These are phyloP conservation scores for Mollisia scopiformis DNA, from an alignment of 2,329 filamentous ascomycete genomes.

Conservation along the genomic window DNA sequence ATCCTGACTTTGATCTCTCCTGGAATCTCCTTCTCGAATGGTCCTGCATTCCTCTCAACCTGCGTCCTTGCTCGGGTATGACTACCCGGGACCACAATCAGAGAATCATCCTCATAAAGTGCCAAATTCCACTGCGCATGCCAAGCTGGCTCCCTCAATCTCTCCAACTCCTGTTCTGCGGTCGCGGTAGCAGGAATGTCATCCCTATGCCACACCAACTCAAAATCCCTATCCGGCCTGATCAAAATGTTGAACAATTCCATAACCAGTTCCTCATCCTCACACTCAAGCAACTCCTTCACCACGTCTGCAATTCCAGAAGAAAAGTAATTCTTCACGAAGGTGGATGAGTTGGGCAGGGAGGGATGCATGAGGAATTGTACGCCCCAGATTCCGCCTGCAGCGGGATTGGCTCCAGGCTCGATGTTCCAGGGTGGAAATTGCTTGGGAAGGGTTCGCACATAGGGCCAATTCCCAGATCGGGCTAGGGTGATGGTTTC, in stretches of 20 bases:
- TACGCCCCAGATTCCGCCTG: conserved; percentile 82
- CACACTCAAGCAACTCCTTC: conserved; percentile 60
- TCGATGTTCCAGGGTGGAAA: conserved; percentile 81
- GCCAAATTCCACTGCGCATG: conserved; percentile 91
- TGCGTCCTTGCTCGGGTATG: conserved; percentile 74
- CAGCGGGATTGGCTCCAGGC: conserved; percentile 42
- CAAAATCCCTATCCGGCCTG: conserved; percentile 70
- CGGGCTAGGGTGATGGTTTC: conserved; percentile 64
- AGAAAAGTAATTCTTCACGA: conserved; percentile 74
- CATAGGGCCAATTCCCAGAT: conserved; percentile 75
- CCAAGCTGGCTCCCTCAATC: conserved; percentile 63
- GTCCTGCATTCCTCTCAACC: conserved; percentile 67
- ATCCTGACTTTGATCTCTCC: conserved; percentile 68
- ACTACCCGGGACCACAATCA: conserved; percentile 78
- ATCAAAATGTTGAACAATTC: conserved; percentile 89
- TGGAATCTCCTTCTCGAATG: conserved; percentile 63
- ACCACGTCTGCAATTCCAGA: conserved; percentile 64
- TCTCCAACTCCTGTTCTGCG: conserved; percentile 65
- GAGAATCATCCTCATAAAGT: conserved; percentile 71
- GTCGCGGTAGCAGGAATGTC: conserved; percentile 72
- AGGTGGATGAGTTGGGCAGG: conserved; percentile 63
- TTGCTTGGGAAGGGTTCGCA: conserved; percentile 85
- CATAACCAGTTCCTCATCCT: conserved; percentile 73
- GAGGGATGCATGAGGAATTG: conserved; percentile 81
- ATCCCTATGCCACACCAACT: conserved; percentile 83